A percentile compares a stretch with the other conserved stretches of the same genome.
These are phyloP conservation scores for Pyrus pyrifolia DNA, from an alignment of 306 rosid species.

Conservation along the genomic window DNA sequence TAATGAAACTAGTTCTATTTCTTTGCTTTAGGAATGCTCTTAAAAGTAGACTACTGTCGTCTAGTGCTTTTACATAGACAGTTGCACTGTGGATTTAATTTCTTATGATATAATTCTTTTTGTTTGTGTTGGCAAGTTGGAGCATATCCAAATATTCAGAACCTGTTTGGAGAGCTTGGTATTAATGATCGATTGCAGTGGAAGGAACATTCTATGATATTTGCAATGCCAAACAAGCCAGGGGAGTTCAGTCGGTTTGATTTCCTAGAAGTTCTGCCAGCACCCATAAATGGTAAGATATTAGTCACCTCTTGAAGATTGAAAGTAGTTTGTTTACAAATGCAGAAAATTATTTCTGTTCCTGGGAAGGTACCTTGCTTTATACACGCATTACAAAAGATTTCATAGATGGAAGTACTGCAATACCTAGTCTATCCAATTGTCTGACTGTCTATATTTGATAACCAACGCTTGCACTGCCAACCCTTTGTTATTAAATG, in stretches of 20 bases:
- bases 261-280: constrained; percentile 72
- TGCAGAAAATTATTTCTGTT: constrained; percentile 6
- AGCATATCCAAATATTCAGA: constrained; percentile 94
- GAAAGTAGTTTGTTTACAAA: constrained; percentile 6
- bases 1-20: neutral
- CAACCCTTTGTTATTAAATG: neutral
- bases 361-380: neutral
- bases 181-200: constrained; percentile 92
- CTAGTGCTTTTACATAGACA: neutral
- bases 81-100: neutral
- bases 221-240: constrained; percentile 95
- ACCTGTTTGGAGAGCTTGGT: constrained; percentile 91
- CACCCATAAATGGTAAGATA: constrained; percentile 80
- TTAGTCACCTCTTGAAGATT: constrained; percentile 2
- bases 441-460: neutral
- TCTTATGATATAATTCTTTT: neutral
- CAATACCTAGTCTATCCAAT: neutral
- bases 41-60: neutral
- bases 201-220: constrained; percentile 99
- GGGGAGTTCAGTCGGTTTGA: constrained; percentile 97
- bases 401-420: neutral
- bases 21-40: neutral
- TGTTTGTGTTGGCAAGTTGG: constrained; percentile 55
- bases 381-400: neutral
- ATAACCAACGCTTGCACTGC: too few relatives aligned